Conservation (phyloP, 805 yeast genomes). For the Naumovozyma baii region DNA sequence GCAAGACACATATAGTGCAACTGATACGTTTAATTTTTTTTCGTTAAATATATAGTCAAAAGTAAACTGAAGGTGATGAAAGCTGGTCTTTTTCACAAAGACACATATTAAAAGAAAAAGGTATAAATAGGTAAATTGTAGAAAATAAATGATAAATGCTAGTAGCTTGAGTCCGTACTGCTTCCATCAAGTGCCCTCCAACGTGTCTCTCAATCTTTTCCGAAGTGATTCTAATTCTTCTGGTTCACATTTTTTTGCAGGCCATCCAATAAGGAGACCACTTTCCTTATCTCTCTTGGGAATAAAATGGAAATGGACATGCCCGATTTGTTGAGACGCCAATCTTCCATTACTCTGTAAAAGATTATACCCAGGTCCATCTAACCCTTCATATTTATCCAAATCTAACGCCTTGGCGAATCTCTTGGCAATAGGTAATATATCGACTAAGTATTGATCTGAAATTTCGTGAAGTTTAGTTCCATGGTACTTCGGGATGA, state of each 20-base stretch:
- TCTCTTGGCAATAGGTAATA: conserved; percentile 84
- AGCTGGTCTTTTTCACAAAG: too few species aligned
- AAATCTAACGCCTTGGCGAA: conserved; percentile 64
- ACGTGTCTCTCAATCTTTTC: neutral
- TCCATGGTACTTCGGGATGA: conserved; percentile 90
- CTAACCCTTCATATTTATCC: conserved; percentile 34
- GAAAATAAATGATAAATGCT: too few species aligned
- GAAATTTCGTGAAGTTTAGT: conserved; percentile 85
- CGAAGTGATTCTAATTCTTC: conserved; percentile 59
- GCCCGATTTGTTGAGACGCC: conserved; percentile 92
- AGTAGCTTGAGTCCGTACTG: too few species aligned
- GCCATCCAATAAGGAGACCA: conserved; percentile 89
- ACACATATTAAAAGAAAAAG: too few species aligned
- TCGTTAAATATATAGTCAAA: too few species aligned
- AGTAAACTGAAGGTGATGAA: too few species aligned
- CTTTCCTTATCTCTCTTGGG: conserved; percentile 68
- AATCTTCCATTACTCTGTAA: conserved; percentile 88
- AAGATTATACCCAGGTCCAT: conserved; percentile 58
- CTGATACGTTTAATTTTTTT: too few species aligned
- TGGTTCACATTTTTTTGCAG: conserved; percentile 66
- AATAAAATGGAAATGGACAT: conserved; percentile 92
- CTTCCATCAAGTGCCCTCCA: neutral
- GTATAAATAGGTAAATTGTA: too few species aligned
- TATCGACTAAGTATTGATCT: conserved; percentile 76
- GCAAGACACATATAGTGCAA: too few species aligned